Evolutionary conservation across 176 grass and related monocot species (phyloP), one percentile per base, ranked within the genome.

Genomic region (Juncus effusus): DNA sequence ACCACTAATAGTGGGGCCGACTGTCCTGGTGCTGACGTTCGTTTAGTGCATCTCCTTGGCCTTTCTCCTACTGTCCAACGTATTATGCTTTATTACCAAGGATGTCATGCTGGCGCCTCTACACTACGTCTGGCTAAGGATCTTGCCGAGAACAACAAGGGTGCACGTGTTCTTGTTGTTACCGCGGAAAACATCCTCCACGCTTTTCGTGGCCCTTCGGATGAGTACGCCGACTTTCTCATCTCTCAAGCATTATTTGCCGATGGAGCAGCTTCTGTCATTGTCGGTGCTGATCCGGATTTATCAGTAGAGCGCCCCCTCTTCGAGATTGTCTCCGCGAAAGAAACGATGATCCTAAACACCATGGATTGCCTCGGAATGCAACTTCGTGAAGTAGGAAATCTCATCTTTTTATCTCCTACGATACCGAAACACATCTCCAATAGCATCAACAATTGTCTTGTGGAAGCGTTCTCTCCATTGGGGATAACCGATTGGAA

Each of bases 91-190:
- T 28, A 28, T 28, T 28, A 28, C 19, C 19, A 28, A 28, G 19
- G 19, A 28, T 28, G 19, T 28, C 19, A 28, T 28, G 19, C 19
- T 28, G 19, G 19, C 19, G 19, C 19, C 19, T 28, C 19, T 28
- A 28, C 19, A 28, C 19, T 28, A 28, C 19, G 19, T 28, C 19
- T 28, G 19, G 19, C 19, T 28, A 28, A 28, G 19, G 19, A 28
- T 28, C 19, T 28, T 28, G 19, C 19, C 19, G 19, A 28, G 19
- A 28, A 28, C 19, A 80, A 83, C 55, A 62, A 51, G 5, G 79
- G 76, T 11, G 82, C 79, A 36, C 79, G 85, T n/a, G 67, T 94
- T 15, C 85, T 94, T 11, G 69, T 88, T 2, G 55, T 80, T 0
- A 82, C 63, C 13, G 80, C 81, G 0, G 89, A 93, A 68, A 54